Base-by-base conservation (phyloP, 257 asterid species). In the Fraxinus cuspidata region DNA sequence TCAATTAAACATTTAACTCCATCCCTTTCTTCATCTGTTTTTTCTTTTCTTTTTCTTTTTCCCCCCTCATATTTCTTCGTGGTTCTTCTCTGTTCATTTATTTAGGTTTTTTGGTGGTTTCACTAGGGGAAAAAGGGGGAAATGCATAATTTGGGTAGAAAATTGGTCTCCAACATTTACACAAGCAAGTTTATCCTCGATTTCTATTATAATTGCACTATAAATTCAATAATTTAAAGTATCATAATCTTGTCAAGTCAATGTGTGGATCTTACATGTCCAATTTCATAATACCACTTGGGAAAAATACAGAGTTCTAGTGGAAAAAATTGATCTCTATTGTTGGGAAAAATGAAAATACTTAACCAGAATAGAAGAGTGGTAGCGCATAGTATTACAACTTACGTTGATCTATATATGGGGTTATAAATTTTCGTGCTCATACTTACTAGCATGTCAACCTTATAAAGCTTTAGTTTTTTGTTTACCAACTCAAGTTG, bases 41-140 rank as follows among this genome's bases (percentile, higher is more conserved):
- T 88, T 74, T 53, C 73, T 78, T 77, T 80, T 82, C 83, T 32
- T 70, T 82, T 29, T 58, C 72, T 19, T 74, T 51, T 38, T 34
- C 84, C 25, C 44, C 74, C 34, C 25, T 25, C 68, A 21, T 63
- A 63, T 63, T 63, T 63, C 68, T 63, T 63, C 25, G 68, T 63
- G 18, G 32, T 63, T 63, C 23, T 63, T 9, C 16, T 63, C 68
- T 63, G 18, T 63, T 25, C 21, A 68, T 35, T 6, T n/a, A 35
- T 35, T 35, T 35, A 35, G 10, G 1, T 35, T 35, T 35, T 35
- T 35, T 9, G 40, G 40, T 35, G 10, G 40, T 35, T 7, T 35
- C 40, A 35, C 72, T 82, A 77, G 77, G 81, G 83, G 78, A 56
- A 44, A 44, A 40, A 40, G 0, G 18, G 18, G 3, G 25, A 63